Base-by-base conservation (phyloP, 2,329 filamentous ascomycete genomes). In the Nemania bipapillata region DNA sequence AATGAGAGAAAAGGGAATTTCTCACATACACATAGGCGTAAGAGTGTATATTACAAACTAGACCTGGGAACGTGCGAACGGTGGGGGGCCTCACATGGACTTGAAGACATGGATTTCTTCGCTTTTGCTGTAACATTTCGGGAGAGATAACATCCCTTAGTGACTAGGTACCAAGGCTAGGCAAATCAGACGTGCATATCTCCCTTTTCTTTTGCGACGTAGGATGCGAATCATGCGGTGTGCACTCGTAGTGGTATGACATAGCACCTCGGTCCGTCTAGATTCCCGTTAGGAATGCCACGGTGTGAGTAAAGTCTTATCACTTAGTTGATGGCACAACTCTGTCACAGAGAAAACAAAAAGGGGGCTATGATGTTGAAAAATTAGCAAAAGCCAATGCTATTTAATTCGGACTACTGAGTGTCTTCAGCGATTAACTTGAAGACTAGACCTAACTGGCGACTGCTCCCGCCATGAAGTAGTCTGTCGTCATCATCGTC, bases 371-470 rank as follows among this genome's bases (percentile, higher is more conserved):
- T n/a, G n/a, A 45, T 45, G 40, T 45, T 45, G 17, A 8, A n/a
- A 45, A 45, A 45, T 45, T 3, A 45, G n/a, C 28, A 26, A 49
- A 66, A 56, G 20, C 45, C 40, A 62, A 66, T 42, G 24, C 28
- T 9, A 6, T 30, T 47, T 24, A 56, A 42, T 56, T 32, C 40
- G 30, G 12, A 50, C 42, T 49, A 57, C 26, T 5, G 11, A 45
- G 55, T 8, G 24, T 52, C 45, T 56, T 42, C 24, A 32, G 22
- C 12, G 24, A 59, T 45, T 35, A 42, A 49, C 20, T 26, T 5
- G 42, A 62, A 3, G 35, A 26, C 61, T 42, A 32, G 50, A 24
- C 32, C 37, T 59, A 54, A 62, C 53, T 15, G 30, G 57, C 26
- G 24, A 56, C 60, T 45, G 35, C 57, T 22, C 28, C 15, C 9